Percentiles rank a stretch among this genome's conserved stretches.
Evolutionary conservation across 768 basidiomycete genomes (phyloP).

Genomic region (Leccinum imitatum): DNA sequence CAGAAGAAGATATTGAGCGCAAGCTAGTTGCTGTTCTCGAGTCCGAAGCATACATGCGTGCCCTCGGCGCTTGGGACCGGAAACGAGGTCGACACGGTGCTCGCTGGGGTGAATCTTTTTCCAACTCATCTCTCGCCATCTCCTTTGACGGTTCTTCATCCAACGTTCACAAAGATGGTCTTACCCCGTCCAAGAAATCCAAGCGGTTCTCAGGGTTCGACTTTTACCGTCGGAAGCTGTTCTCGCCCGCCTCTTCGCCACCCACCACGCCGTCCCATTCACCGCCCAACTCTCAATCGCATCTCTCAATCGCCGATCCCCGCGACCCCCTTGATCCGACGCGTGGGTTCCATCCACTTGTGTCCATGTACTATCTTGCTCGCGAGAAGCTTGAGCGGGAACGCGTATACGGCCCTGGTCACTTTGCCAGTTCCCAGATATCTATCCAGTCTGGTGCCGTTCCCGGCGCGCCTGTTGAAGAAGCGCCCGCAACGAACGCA

Average conservation of each 20-base stretch:
- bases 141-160: slow-evolving; percentile 52
- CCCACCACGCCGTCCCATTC: slow-evolving; percentile 57
- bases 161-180: slow-evolving; percentile 41
- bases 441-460: slow-evolving; percentile 45
- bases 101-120: slow-evolving; percentile 55
- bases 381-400: slow-evolving; percentile 96
- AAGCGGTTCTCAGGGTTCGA: slow-evolving; percentile 96
- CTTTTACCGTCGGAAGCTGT: slow-evolving; percentile 89
- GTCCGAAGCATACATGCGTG: slow-evolving; percentile 72
- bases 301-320: slow-evolving; percentile 49
- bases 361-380: slow-evolving; percentile 96
- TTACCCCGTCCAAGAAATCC: slow-evolving; percentile 55
- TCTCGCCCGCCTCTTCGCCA: slow-evolving; percentile 53
- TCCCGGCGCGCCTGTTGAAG: slow-evolving; percentile 20
- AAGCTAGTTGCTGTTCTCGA: slow-evolving; percentile 71
- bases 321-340: slow-evolving; percentile 77
- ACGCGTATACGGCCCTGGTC: slow-evolving; percentile 87
- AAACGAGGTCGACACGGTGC: slow-evolving; percentile 50
- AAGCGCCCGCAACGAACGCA: slow-evolving; percentile 15
- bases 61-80: slow-evolving; percentile 78
- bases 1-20: slow-evolving; percentile 80
- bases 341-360: slow-evolving; percentile 88
- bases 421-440: slow-evolving; percentile 91
- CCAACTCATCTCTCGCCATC: slow-evolving; percentile 68
- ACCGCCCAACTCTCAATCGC: slow-evolving; percentile 58